phyloP scores from a whole-genome alignment of 345 rosid genomes.

The Brassica napus region Da-Ae NC_063450.1:52460001-52460500 shows the following conservation, averaged over 20 bases:
- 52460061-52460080: neutral
- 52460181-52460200: neutral
- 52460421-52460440: neutral
- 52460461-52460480: neutral
- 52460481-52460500: neutral
- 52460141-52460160: neutral
- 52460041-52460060: too few relatives aligned
- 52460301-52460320: too few relatives aligned
- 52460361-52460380: neutral
- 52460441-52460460: conserved; percentile 6
- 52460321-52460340: too few relatives aligned
- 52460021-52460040: neutral
- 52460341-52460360: too few relatives aligned
- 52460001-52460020: neutral
- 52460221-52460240: neutral
- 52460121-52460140: neutral
- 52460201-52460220: neutral
- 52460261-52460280: neutral
- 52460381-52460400: neutral
- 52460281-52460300: neutral
- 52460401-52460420: conserved; percentile 12
- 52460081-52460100: neutral
- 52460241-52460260: neutral
- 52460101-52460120: neutral
- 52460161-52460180: neutral